Evolutionary conservation across 768 basidiomycete species (phyloP), one percentile per base, ranked within the genome.

Genomic region (Collybiopsis luxurians): DNA sequence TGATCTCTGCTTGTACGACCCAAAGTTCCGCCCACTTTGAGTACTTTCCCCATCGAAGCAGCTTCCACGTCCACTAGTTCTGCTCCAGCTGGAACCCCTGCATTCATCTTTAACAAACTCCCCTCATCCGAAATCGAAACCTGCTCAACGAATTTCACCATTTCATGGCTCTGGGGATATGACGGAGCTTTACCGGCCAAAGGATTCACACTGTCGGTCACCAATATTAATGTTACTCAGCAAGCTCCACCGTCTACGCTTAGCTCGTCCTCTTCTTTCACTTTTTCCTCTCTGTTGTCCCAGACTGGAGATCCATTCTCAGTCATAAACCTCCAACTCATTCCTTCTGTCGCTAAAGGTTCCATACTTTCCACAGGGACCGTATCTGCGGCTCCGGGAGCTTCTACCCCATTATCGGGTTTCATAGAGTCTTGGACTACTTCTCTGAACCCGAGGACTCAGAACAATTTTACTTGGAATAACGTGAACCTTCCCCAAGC

Each of bases 201-300:
- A 31, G 27, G 17, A 9, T n/a, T 54, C n/a, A 54, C 53, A n/a
- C 43, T 54, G 2, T 54, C 39, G 15, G 53, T 54, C 13, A 54
- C 53, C 19, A 54, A 54, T 23, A 45, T 54, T 5, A 54, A 54
- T 44, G 53, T 54, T 7, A 42, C 53, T 2, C 53, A 54, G 21
- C 26, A 27, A 42, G 26, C 9, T 17, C 40, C 53, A 13, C 51
- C 51, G 23, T 5, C 51, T 42, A 19, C n/a, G n/a, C n/a, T n/a
- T 30, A 19, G 31, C 26, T 19, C 23, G 24, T 38, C 13, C 51
- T 21, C 39, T 36, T 13, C 15, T 36, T 24, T 49, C 48, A 19
- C 24, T 4, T 27, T n/a, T n/a, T n/a, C n/a, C n/a, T n/a, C n/a
- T n/a, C n/a, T n/a, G n/a, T n/a, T n/a, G n/a, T 31, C 13, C 34